phyloP scores from a whole-genome alignment of 208 protist species.

The Porcisia hertigi region DNA sequence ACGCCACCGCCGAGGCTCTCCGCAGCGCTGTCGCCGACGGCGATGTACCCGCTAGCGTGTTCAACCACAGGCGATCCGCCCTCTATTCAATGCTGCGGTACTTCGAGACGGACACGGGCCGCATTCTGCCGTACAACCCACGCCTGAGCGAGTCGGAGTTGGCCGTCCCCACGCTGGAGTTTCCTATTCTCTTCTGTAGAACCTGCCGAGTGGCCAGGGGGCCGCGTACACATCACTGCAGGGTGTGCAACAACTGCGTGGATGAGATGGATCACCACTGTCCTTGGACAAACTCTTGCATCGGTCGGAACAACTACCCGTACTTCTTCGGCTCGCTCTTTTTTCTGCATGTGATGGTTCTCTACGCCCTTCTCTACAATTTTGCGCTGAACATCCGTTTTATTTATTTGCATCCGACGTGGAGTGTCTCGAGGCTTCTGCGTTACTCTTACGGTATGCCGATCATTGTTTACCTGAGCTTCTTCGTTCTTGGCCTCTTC shows the following conservation, averaged over 20 bases:
- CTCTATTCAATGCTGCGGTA: conserved; percentile 36
- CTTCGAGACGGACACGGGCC: conserved; percentile 41
- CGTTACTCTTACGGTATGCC: conserved; percentile 34
- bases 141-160: conserved; percentile 30
- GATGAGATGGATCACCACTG: conserved; percentile 76
- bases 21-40: conserved; percentile 23
- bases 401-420: conserved; percentile 27
- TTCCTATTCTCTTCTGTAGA: conserved; percentile 48
- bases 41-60: conserved; percentile 26
- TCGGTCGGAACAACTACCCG: conserved; percentile 63
- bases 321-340: conserved; percentile 48
- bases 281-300: conserved; percentile 63
- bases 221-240: conserved; percentile 67
- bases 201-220: conserved; percentile 53
- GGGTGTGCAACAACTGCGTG: conserved; percentile 60
- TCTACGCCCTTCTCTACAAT: conserved; percentile 43
- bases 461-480: conserved; percentile 36
- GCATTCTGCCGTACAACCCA: conserved; percentile 34
- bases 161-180: conserved; percentile 38
- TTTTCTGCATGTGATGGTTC: conserved; percentile 40
- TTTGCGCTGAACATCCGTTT: conserved; percentile 31
- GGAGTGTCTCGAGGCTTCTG: conserved; percentile 17
- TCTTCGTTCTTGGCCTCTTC: conserved; percentile 45
- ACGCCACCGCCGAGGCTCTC: background rate
- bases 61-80: conserved; percentile 33